Evolutionary conservation across 2,329 filamentous ascomycete genomes (phyloP).

Genomic region (Mycogone perniciosa): DNA sequence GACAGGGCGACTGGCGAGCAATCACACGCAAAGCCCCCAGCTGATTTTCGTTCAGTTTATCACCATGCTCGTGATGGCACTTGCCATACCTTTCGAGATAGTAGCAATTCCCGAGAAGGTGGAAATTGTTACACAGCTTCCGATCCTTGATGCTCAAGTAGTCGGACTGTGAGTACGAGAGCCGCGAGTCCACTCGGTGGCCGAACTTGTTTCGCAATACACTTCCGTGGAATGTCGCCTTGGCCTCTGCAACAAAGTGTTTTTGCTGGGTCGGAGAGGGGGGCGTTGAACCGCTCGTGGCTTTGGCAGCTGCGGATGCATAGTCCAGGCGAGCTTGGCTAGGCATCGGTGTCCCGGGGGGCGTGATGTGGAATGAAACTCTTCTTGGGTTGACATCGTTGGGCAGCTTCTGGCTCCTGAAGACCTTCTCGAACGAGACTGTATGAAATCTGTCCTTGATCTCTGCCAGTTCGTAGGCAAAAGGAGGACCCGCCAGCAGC

Average conservation of each 20-base stretch:
- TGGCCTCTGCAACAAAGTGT: background rate
- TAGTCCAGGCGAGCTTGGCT: slow-evolving; percentile 13
- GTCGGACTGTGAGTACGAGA: slow-evolving; percentile 16
- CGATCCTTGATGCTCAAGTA: slow-evolving; percentile 20
- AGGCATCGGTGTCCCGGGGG: slow-evolving; percentile 14
- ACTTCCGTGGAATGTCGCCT: background rate
- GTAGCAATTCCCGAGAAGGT: slow-evolving; percentile 22
- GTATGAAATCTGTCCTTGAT: slow-evolving; percentile 23
- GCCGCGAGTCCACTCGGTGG: slow-evolving; percentile 23
- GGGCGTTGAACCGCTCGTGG: background rate
- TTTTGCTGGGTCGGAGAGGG: background rate
- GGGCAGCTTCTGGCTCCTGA: slow-evolving; percentile 21
- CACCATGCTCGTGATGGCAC: slow-evolving; percentile 25
- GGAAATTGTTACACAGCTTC: slow-evolving; percentile 29
- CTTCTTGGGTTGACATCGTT: slow-evolving; percentile 13
- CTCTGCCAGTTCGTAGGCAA: slow-evolving; percentile 29
- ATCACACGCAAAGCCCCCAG: slow-evolving; percentile 24
- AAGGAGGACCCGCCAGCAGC: slow-evolving; percentile 33
- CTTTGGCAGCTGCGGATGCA: slow-evolving; percentile 13
- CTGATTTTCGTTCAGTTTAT: slow-evolving; percentile 16
- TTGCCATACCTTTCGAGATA: slow-evolving; percentile 7
- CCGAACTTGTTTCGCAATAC: slow-evolving; percentile 19
- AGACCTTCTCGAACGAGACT: slow-evolving; percentile 19
- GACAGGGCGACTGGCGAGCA: slow-evolving; percentile 25
- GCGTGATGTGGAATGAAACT: slow-evolving; percentile 15